Percentiles rank a stretch among this genome's conserved stretches.
phyloP scores from a whole-genome alignment of 2,329 filamentous ascomycete species.

The Fusarium nisikadoi region DNA sequence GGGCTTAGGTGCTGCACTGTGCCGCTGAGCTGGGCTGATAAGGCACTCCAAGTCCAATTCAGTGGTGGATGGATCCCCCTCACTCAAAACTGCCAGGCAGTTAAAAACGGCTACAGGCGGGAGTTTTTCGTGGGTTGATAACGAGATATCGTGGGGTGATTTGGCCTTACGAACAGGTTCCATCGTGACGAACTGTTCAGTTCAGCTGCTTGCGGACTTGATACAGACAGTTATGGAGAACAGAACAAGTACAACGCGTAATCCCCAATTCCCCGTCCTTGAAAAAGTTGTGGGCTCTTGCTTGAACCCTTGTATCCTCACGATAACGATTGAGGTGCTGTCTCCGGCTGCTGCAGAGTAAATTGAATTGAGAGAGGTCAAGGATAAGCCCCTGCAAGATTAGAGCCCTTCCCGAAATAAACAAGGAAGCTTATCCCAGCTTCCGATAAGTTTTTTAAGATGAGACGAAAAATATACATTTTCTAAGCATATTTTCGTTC shows the following conservation, averaged over 20 bases:
- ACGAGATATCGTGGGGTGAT: constrained; percentile 26
- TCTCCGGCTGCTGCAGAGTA: constrained; percentile 13
- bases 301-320: constrained; percentile 13
- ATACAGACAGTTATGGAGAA: not conserved
- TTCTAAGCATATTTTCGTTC: not conserved
- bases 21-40: constrained; percentile 36
- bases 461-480: not conserved
- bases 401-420: constrained; percentile 36
- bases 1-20: constrained; percentile 18
- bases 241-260: constrained; percentile 23
- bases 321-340: constrained; percentile 17
- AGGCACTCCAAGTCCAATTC: constrained; percentile 36
- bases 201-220: not conserved
- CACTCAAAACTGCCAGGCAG: not conserved
- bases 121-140: constrained; percentile 29
- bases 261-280: constrained; percentile 28
- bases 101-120: constrained; percentile 32
- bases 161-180: not conserved
- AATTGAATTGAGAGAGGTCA: constrained; percentile 13
- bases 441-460: constrained; percentile 1
- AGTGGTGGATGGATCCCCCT: not conserved
- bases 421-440: constrained; percentile 20
- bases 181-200: not conserved
- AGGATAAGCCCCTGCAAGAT: constrained; percentile 11
- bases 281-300: constrained; percentile 22